Percentiles rank a stretch among this genome's conserved stretches.
Evolutionary conservation across 129 eudicot species (phyloP).

Genomic region (Sambucus nigra): DNA sequence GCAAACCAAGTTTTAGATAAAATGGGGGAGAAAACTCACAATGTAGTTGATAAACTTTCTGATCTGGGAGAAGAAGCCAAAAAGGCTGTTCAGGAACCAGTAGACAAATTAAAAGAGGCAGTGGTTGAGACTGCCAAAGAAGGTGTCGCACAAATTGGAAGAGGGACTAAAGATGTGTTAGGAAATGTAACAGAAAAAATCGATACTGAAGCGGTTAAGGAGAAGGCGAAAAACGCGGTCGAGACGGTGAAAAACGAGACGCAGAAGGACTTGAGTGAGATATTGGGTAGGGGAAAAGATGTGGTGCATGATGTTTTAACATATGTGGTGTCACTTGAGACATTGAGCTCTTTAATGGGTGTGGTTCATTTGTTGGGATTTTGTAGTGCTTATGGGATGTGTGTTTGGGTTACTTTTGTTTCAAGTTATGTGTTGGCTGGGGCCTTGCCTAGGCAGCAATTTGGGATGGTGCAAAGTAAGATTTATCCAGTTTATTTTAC

Average conservation of each 20-base stretch:
- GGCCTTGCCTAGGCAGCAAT: constrained; percentile 52
- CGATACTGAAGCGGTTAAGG: background rate
- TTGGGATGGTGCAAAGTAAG: constrained; percentile 74
- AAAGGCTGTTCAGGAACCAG: constrained; percentile 6
- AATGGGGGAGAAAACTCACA: constrained; percentile 2
- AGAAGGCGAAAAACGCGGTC: constrained; percentile 11
- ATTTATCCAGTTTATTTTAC: constrained; percentile 67
- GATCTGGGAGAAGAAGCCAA: constrained; percentile 19
- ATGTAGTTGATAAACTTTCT: constrained; percentile 11
- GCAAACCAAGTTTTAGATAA: background rate
- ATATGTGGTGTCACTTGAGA: constrained; percentile 12
- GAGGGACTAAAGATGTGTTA: background rate
- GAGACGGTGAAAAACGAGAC: constrained; percentile 14
- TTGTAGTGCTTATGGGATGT: constrained; percentile 59
- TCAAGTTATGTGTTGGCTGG: constrained; percentile 62
- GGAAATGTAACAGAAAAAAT: constrained; percentile 15
- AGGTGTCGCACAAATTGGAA: constrained; percentile 7
- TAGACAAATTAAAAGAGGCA: constrained; percentile 4
- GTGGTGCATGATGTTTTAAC: constrained; percentile 16
- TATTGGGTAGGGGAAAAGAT: constrained; percentile 14
- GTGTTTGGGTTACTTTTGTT: constrained; percentile 64
- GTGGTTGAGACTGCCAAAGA: background rate
- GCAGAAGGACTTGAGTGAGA: constrained; percentile 19
- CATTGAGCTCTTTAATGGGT: constrained; percentile 18
- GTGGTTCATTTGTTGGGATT: constrained; percentile 57